phyloP scores from a whole-genome alignment of 2,329 filamentous ascomycete species.

The Neonectria faginata region DNA sequence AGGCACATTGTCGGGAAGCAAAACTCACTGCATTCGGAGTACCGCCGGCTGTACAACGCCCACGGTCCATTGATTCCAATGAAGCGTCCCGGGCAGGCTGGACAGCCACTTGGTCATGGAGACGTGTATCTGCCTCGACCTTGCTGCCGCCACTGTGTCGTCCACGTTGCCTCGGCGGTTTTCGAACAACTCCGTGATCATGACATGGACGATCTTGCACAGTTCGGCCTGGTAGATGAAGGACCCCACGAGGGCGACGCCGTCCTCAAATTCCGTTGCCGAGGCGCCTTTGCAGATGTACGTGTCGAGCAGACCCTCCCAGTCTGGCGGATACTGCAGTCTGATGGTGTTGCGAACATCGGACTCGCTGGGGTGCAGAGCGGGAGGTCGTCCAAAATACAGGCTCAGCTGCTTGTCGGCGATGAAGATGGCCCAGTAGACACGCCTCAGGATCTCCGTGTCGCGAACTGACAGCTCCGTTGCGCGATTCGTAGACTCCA shows the following conservation, averaged over 20 bases:
- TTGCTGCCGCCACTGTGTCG: slow-evolving; percentile 55
- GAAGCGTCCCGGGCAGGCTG: slow-evolving; percentile 58
- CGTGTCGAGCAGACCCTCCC: slow-evolving; percentile 59
- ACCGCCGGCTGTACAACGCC: slow-evolving; percentile 59
- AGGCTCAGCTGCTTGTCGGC: slow-evolving; percentile 64
- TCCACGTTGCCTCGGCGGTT: slow-evolving; percentile 58
- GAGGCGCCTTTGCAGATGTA: slow-evolving; percentile 60
- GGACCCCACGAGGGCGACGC: slow-evolving; percentile 56
- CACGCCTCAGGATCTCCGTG: slow-evolving; percentile 60
- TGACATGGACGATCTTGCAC: slow-evolving; percentile 60
- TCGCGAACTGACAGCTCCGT: slow-evolving; percentile 48
- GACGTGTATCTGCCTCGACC: slow-evolving; percentile 59
- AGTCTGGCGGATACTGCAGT: slow-evolving; percentile 62
- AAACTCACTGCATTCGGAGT: slow-evolving; percentile 58
- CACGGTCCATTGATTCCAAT: slow-evolving; percentile 65
- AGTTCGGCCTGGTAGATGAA: slow-evolving; percentile 62
- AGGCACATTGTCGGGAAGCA: too few species aligned
- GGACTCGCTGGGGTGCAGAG: slow-evolving; percentile 61
- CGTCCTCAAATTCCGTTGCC: slow-evolving; percentile 60
- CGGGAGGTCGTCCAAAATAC: slow-evolving; percentile 63
- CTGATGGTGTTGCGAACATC: slow-evolving; percentile 62
- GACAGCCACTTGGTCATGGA: slow-evolving; percentile 60
- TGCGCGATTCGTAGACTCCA: slow-evolving; percentile 48
- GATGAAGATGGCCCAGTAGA: slow-evolving; percentile 64
- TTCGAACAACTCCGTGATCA: slow-evolving; percentile 64